phyloP scores from a whole-genome alignment of 1,284 basidiomycete species.

The Irpex sp. region DNA sequence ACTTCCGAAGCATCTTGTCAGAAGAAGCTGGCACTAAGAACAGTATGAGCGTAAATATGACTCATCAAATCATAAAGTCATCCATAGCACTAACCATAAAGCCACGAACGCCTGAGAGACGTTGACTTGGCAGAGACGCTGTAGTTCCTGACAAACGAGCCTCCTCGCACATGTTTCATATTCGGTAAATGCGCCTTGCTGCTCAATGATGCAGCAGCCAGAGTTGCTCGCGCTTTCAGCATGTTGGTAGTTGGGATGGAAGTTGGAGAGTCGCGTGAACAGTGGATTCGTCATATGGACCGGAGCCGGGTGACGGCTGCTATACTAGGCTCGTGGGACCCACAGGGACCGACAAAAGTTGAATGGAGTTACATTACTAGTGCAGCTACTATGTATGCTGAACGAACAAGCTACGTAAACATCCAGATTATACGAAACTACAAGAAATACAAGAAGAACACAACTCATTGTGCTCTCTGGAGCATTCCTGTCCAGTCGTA shows the following conservation, averaged over 20 bases:
- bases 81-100: not conserved
- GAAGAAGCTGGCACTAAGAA: constrained; percentile 69
- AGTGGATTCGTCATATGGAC: not conserved
- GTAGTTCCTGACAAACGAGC: constrained; percentile 2
- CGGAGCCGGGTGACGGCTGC: not conserved
- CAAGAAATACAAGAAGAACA: not conserved
- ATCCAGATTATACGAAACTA: not conserved
- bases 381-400: no score
- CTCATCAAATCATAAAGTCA: no score
- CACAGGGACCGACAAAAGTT: not conserved
- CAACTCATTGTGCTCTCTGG: constrained; percentile 16
- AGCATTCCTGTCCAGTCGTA: constrained; percentile 83
- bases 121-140: not conserved
- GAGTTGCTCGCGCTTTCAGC: not conserved
- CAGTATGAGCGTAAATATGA: not conserved
- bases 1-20: constrained; percentile 79
- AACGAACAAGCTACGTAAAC: not conserved
- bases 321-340: not conserved
- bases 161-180: not conserved
- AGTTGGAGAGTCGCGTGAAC: not conserved
- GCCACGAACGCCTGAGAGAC: not conserved
- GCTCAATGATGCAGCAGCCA: not conserved
- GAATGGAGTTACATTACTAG: no score
- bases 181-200: not conserved
- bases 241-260: not conserved